Base-by-base conservation (phyloP, 768 basidiomycete species). In the Pleurotus giganteus region DNA sequence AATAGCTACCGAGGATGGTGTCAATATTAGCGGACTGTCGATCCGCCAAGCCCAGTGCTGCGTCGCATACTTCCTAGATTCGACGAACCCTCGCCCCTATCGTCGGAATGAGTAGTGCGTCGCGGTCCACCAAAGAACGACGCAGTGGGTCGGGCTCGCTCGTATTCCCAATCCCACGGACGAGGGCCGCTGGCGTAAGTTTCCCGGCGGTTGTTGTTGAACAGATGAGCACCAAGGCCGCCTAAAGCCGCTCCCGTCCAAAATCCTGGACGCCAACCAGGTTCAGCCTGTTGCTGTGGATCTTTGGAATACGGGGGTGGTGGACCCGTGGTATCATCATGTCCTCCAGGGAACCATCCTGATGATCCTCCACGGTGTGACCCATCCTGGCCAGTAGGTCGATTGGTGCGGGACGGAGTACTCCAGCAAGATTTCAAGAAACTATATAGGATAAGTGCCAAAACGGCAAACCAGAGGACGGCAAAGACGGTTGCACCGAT, bases 221-320 rank as follows among this genome's bases (percentile, higher is more conserved):
- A 72, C 2, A 84, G 61, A 57, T 81, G 81, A 24, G 83, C 80
- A 2, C 85, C 88, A 2, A 89, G 66, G 23, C 86, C 87, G 5
- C 91, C 94, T 1, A 88, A 62, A 0, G 83, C 81, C 5, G 89
- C 83, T 2, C 94, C 94, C 1, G 89, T 86, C 89, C 86, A 94
- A 66, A 96, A 94, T 2, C 92, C 92, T 9, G 89, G 86, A 37
- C 73, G 68, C 82, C 83, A 85, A 28, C 73, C 72, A 19, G 59
- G 53, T 37, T 58, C 59, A 4, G 63, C 28, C 39, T 60, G 45
- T 50, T 55, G 43, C 7, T 54, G 56, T 13, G 68, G 66, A 29
- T 72, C 59, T 60, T 81, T 75, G 15, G 79, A 77, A 60, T 88
- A 85, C 0, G 87, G 84, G 19, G 88, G 85, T 23, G 78, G 79